phyloP scores from a whole-genome alignment of 1,139 yeast genomes.

The Suhomyces anneliseae region DNA sequence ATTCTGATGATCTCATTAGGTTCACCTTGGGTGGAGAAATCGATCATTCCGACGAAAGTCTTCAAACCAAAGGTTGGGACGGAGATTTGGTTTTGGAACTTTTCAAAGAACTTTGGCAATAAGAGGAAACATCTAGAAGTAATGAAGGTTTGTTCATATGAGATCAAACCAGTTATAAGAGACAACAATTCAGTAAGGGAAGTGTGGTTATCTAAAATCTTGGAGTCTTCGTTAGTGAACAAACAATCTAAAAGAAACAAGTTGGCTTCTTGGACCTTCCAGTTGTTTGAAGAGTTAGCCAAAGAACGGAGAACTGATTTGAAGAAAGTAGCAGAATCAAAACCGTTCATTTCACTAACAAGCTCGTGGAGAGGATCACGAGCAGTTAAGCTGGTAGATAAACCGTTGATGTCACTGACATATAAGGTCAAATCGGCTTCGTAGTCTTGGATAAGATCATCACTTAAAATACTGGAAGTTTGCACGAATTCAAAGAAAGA shows the following conservation, averaged over 20 bases:
- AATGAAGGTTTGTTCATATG: constrained; percentile 27
- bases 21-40: constrained; percentile 23
- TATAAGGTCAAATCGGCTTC: constrained; percentile 62
- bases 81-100: constrained; percentile 39
- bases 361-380: constrained; percentile 58
- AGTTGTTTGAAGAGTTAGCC: constrained; percentile 12
- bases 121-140: constrained; percentile 47
- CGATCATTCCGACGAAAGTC: constrained; percentile 38
- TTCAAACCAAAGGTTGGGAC: constrained; percentile 38
- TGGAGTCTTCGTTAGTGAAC: constrained; percentile 46
- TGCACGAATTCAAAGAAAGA: constrained; percentile 1
- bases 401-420: constrained; percentile 72
- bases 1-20: constrained; percentile 37
- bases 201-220: constrained; percentile 17
- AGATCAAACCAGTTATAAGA: constrained; percentile 20
- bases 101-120: constrained; percentile 58
- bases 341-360: constrained; percentile 42
- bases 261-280: constrained; percentile 38
- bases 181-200: constrained; percentile 25
- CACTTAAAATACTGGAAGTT: constrained; percentile 2
- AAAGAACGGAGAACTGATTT: constrained; percentile 9
- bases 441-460: constrained; percentile 27
- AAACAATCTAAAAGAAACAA: constrained; percentile 42
- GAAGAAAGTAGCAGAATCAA: constrained; percentile 35
- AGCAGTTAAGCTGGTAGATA: constrained; percentile 46